Evolutionary conservation across 805 yeast genomes (phyloP).

Genomic region (Lipomyces chichibuensis): DNA sequence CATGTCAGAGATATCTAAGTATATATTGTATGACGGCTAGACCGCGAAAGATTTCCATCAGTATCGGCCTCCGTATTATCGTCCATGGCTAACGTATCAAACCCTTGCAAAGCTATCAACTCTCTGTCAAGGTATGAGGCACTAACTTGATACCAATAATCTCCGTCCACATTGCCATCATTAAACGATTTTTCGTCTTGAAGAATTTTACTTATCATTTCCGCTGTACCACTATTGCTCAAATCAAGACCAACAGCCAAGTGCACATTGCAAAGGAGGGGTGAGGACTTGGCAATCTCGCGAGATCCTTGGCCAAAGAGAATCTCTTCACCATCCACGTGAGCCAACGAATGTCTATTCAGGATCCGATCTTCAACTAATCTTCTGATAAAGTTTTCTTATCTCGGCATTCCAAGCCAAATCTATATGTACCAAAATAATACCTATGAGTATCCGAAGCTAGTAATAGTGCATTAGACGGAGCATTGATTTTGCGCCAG

Average conservation of each 20-base stretch:
- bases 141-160: not conserved
- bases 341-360: not conserved
- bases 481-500: not conserved
- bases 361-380: not conserved
- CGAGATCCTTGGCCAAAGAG: not conserved
- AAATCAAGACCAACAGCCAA: not conserved
- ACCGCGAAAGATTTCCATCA: too few species aligned
- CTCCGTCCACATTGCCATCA: not conserved
- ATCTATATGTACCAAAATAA: not conserved
- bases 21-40: too few species aligned
- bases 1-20: too few species aligned
- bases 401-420: conserved; percentile 2
- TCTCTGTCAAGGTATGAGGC: conserved; percentile 6
- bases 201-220: not conserved
- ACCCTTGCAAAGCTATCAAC: conserved; percentile 1
- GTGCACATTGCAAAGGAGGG: not conserved
- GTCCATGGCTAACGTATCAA: not conserved
- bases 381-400: not conserved
- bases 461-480: conserved; percentile 3
- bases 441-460: not conserved
- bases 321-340: not conserved
- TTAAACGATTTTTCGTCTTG: not conserved
- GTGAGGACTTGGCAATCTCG: not conserved
- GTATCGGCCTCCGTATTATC: not conserved
- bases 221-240: not conserved